These are phyloP conservation scores for Apiotrichum sp. DNA, from an alignment of 1,284 basidiomycete species.

Conservation along the genomic window DNA sequence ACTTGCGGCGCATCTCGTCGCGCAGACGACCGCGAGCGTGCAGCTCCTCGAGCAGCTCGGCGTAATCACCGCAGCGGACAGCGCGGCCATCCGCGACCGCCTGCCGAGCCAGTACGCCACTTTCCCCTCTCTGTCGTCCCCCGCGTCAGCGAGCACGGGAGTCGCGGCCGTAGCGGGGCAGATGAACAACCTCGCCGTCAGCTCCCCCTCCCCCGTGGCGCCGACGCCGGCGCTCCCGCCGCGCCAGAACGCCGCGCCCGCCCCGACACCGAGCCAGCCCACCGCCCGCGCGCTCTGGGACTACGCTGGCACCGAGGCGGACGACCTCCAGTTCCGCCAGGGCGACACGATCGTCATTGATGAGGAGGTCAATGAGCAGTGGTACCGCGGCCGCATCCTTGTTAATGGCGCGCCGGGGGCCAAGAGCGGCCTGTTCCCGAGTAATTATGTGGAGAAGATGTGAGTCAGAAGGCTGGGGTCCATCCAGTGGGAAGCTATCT, in stretches of 20 bases:
- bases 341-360: conserved; percentile 41
- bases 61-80: conserved; percentile 30
- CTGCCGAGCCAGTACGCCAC: conserved; percentile 27
- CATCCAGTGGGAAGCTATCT: no score
- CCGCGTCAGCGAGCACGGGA: not conserved
- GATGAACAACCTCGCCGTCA: not conserved
- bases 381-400: conserved; percentile 38
- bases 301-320: conserved; percentile 35
- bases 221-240: not conserved
- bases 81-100: conserved; percentile 30
- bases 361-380: conserved; percentile 43
- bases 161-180: not conserved
- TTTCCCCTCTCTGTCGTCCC: conserved; percentile 15
- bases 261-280: not conserved
- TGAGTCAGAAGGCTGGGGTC: no score
- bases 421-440: conserved; percentile 37
- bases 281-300: conserved; percentile 42
- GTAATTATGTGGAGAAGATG: conserved; percentile 42
- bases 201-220: not conserved
- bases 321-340: conserved; percentile 37
- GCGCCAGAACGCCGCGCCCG: not conserved
- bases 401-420: conserved; percentile 26
- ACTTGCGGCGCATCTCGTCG: conserved; percentile 37
- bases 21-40: conserved; percentile 36
- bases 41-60: conserved; percentile 33